A percentile compares a stretch with the other conserved stretches of the same genome.
Conservation (phyloP, 2,329 filamentous ascomycete genomes). For the Didymella lethalis region DNA sequence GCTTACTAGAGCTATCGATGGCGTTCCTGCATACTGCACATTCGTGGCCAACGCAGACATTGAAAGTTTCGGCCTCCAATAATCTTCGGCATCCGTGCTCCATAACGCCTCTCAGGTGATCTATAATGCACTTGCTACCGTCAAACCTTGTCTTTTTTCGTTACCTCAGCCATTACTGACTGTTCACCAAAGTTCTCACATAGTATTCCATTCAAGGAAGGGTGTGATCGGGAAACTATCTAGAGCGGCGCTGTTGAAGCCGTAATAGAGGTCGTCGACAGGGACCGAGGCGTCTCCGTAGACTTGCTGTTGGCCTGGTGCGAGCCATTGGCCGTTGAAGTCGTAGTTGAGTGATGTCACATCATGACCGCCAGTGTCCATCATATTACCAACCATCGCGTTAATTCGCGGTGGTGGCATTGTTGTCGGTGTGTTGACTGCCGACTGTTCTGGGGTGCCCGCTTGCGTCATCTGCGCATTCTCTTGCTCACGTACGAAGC, state of each 20-base stretch:
- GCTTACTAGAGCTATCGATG: too few species aligned
- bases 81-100: too few species aligned
- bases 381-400: not conserved
- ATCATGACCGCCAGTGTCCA: constrained; percentile 6
- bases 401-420: constrained; percentile 9
- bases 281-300: constrained; percentile 27
- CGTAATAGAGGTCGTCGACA: constrained; percentile 37
- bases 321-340: constrained; percentile 22
- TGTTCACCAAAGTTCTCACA: constrained; percentile 6
- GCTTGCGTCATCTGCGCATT: constrained; percentile 22
- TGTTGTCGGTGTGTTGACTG: constrained; percentile 13
- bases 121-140: too few species aligned
- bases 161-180: too few species aligned
- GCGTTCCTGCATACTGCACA: too few species aligned
- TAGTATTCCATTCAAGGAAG: constrained; percentile 26
- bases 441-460: constrained; percentile 11
- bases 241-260: constrained; percentile 38
- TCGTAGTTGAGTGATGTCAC: constrained; percentile 17
- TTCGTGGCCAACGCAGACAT: too few species aligned
- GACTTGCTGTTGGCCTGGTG: constrained; percentile 22
- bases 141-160: too few species aligned
- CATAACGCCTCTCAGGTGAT: too few species aligned
- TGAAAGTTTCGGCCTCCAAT: too few species aligned
- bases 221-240: constrained; percentile 33
- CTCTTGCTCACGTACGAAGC: constrained; percentile 50